phyloP scores from a whole-genome alignment of 495 filamentous ascomycete genomes.

The Oleoguttula mirabilis region DNA sequence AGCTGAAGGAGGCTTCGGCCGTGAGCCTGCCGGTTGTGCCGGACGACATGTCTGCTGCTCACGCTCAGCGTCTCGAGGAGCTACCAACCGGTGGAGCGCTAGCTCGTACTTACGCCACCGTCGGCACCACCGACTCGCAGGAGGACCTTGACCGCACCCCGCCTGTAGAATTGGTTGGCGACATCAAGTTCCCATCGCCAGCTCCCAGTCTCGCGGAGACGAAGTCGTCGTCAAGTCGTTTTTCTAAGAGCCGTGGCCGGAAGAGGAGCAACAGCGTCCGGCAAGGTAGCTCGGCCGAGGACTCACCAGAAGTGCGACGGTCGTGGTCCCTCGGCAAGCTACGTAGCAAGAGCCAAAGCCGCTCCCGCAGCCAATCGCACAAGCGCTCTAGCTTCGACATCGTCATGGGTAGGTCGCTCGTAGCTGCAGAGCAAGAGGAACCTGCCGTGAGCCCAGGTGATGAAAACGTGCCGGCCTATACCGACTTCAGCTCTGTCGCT shows the following conservation, averaged over 20 bases:
- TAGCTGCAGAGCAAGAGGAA: neutral
- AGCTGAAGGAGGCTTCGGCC: slow-evolving; percentile 1
- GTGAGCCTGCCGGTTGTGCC: slow-evolving; percentile 1
- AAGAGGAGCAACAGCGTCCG: neutral
- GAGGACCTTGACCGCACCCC: no score
- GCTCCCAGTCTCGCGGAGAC: no score
- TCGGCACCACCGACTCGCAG: no score
- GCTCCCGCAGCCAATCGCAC: neutral
- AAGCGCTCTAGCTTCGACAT: slow-evolving; percentile 6
- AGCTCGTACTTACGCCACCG: neutral
- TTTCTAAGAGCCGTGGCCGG: slow-evolving; percentile 3
- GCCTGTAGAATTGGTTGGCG: no score
- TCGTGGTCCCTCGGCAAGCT: slow-evolving; percentile 1
- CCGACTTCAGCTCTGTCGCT: slow-evolving; percentile 32
- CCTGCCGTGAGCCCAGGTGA: slow-evolving; percentile 5
- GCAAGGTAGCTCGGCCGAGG: neutral
- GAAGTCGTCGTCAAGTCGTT: neutral
- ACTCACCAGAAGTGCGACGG: neutral
- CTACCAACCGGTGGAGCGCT: neutral
- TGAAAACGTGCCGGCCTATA: slow-evolving; percentile 14
- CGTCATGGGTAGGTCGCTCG: neutral
- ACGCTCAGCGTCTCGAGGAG: neutral
- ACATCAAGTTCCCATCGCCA: no score
- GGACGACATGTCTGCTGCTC: neutral
- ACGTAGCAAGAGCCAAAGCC: slow-evolving; percentile 7